A percentile compares a stretch with the other conserved stretches of the same genome.
phyloP scores from a whole-genome alignment of 495 filamentous ascomycete species.

The Penicillium cosmopolitanum region DNA sequence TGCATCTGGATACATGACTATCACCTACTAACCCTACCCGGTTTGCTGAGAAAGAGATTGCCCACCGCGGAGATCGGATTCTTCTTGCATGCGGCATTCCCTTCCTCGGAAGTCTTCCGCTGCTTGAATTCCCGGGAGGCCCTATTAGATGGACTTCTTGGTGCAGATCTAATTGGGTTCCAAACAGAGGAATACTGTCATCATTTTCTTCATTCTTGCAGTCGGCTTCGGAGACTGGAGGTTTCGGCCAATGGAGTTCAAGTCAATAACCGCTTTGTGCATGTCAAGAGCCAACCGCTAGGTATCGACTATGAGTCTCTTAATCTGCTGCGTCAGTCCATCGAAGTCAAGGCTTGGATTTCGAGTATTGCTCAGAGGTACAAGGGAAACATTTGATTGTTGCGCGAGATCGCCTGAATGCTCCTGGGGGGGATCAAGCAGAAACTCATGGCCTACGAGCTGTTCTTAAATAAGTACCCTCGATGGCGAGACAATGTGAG shows the following conservation, averaged over 20 bases:
- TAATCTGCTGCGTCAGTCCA: conserved; percentile 62
- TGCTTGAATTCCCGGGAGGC: conserved; percentile 78
- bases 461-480: conserved; percentile 84
- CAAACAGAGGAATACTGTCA: conserved; percentile 87
- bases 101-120: conserved; percentile 88
- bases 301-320: conserved; percentile 70
- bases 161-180: conserved; percentile 86
- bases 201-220: conserved; percentile 92
- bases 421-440: conserved; percentile 81
- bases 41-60: conserved; percentile 74
- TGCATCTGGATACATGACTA: conserved; percentile 93
- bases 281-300: conserved; percentile 58
- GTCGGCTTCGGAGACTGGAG: conserved; percentile 77
- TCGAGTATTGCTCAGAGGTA: conserved; percentile 71
- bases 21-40: conserved; percentile 79
- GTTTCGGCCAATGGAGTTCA: conserved; percentile 79
- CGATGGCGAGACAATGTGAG: conserved; percentile 74
- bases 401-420: conserved; percentile 85
- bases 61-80: conserved; percentile 89
- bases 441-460: conserved; percentile 83
- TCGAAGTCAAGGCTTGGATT: conserved; percentile 73
- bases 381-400: conserved; percentile 79
- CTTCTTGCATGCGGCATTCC: conserved; percentile 89
- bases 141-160: conserved; percentile 83
- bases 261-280: conserved; percentile 80